Conservation (phyloP, 1,139 yeast genomes). For the Magnusiomyces sp. region DNA sequence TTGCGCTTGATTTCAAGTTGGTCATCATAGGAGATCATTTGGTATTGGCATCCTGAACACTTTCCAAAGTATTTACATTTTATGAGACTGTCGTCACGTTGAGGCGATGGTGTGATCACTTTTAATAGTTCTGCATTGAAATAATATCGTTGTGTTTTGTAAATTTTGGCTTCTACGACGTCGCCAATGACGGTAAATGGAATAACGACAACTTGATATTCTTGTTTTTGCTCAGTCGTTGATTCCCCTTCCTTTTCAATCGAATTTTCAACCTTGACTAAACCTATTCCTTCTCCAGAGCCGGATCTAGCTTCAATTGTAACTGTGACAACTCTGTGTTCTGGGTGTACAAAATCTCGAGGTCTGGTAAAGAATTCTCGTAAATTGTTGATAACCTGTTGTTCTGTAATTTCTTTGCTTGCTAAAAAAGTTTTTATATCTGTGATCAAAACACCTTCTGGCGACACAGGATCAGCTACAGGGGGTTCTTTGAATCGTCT, state of each 20-base stretch:
- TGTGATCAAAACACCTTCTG: constrained; percentile 66
- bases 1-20: constrained; percentile 66
- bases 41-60: constrained; percentile 93
- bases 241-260: constrained; percentile 16
- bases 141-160: constrained; percentile 68
- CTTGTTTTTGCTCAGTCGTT: neutral
- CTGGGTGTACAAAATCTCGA: constrained; percentile 43
- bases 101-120: constrained; percentile 39
- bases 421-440: constrained; percentile 60
- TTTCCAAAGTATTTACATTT: constrained; percentile 68
- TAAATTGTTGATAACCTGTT: constrained; percentile 55
- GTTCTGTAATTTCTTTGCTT: constrained; percentile 37
- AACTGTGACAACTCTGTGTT: constrained; percentile 53
- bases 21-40: constrained; percentile 59
- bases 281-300: constrained; percentile 48
- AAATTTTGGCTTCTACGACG: constrained; percentile 55
- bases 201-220: constrained; percentile 41
- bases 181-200: constrained; percentile 93
- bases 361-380: constrained; percentile 53
- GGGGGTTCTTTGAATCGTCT: constrained; percentile 52
- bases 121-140: constrained; percentile 67
- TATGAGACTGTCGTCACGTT: constrained; percentile 48
- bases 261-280: constrained; percentile 10
- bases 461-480: constrained; percentile 61
- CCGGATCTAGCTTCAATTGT: constrained; percentile 52